Base-by-base conservation (phyloP, 495 filamentous ascomycete species). In the Penicillium salamii region DNA sequence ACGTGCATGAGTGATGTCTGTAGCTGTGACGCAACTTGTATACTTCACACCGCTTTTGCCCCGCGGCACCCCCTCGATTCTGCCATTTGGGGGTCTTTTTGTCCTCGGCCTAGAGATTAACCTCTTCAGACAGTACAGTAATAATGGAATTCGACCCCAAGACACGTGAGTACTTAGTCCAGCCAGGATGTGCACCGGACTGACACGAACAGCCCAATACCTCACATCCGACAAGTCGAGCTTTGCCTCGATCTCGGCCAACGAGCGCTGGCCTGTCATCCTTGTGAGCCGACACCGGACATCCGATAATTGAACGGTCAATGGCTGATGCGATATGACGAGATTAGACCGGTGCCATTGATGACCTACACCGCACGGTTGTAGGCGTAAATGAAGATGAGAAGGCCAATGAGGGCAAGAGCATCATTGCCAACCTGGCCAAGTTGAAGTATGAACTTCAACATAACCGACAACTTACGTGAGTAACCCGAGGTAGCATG, bases 381-480 rank as follows among this genome's bases (percentile, higher is more conserved):
- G 52, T 45, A 31, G 48, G 66, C 28, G 77, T 77, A 17, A 71
- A 75, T 21, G 78, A 78, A 18, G 63, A 78, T 1, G 81, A 80
- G 32, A 87, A 88, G 65, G 64, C 69, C 13, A 78, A 78, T 20
- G 93, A 98, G 59, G 93, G 93, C 51, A 96, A 96, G 71, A 72
- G 66, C 52, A 93, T 98, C 51, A 78, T 95, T 31, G 83, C 84
- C 64, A 80, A 86, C 44, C 74, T 98, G 2, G 86, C 87, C 12
- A 82, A 78, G 58, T 76, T 98, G 53, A 98, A 98, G 71, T 96
- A 97, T 70, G 92, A 98, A 72, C 67, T 97, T 35, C 93, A 96
- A 62, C 93, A 98, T 66, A 81, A 97, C 63, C 79, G 90, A 34
- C 74, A 83, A 52, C 66, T 98, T 59, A 89, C 78, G 90, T 95